Conservation (phyloP, 2,329 filamentous ascomycete genomes). For the Paracamarosporium sp. region DNA sequence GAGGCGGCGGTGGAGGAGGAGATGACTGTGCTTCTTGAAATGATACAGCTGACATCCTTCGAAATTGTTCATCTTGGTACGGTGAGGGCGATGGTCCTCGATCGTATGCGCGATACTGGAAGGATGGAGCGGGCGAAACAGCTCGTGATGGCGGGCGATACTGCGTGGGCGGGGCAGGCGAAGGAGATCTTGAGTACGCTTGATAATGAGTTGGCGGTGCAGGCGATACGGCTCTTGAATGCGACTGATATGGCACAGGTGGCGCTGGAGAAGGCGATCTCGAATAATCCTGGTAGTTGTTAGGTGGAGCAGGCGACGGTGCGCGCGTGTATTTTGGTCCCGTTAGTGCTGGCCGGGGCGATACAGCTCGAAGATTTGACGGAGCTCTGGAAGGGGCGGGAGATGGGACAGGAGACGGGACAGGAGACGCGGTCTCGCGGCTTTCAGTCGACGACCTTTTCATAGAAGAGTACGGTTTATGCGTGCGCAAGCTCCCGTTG, state of each 20-base stretch:
- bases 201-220: constrained; percentile 26
- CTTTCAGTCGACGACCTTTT: constrained; percentile 52
- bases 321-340: constrained; percentile 41
- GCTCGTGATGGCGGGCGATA: constrained; percentile 34
- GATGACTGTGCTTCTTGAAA: constrained; percentile 60
- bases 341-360: constrained; percentile 46
- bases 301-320: constrained; percentile 48
- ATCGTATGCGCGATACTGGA: constrained; percentile 45
- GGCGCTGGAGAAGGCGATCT: constrained; percentile 35
- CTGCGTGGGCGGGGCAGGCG: constrained; percentile 33
- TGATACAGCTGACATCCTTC: constrained; percentile 46
- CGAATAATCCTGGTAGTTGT: constrained; percentile 25
- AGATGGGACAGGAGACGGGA: constrained; percentile 35
- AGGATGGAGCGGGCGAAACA: constrained; percentile 41
- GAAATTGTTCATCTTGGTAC: constrained; percentile 21
- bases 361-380: constrained; percentile 47
- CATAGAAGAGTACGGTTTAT: constrained; percentile 59
- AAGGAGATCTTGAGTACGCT: constrained; percentile 27
- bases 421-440: constrained; percentile 26
- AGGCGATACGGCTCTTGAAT: constrained; percentile 34
- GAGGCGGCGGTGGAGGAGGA: constrained; percentile 84
- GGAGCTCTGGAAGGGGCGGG: constrained; percentile 27
- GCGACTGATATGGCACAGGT: constrained; percentile 27
- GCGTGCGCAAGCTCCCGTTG: constrained; percentile 46
- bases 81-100: constrained; percentile 51